phyloP scores from a whole-genome alignment of 176 grass and related monocot genomes.

The Aegilops longissima region DNA sequence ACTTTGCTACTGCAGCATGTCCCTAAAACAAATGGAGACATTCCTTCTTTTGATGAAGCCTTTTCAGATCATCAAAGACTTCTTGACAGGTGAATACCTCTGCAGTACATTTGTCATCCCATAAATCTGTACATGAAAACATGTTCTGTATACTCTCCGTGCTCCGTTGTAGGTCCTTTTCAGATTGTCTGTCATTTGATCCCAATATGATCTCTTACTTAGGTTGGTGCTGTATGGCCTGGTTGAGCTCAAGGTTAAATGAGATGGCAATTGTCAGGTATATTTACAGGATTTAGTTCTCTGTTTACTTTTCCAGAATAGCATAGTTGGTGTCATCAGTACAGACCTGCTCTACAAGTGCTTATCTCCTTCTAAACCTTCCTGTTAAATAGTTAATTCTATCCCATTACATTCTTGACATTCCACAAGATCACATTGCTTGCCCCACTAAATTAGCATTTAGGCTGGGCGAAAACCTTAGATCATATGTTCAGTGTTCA shows the following conservation, averaged over 20 bases:
- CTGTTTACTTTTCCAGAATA: not conserved
- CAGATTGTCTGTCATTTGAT: not conserved
- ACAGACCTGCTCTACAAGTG: not conserved
- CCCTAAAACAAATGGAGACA: slow-evolving; percentile 76
- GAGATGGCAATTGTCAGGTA: slow-evolving; percentile 98
- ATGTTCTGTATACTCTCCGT: no score
- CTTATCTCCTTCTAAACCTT: not conserved
- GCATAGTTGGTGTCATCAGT: not conserved
- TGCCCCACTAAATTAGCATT: no score
- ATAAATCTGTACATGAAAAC: not conserved
- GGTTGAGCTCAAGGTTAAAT: slow-evolving; percentile 80
- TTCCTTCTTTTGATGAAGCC: slow-evolving; percentile 89
- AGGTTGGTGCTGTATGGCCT: slow-evolving; percentile 82
- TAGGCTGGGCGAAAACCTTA: no score
- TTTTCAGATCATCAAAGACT: slow-evolving; percentile 92
- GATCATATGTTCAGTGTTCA: no score
- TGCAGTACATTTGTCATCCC: not conserved
- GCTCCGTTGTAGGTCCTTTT: not conserved
- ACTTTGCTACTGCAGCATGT: slow-evolving; percentile 62
- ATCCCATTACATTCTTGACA: no score
- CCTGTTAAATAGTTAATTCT: slow-evolving; percentile 49
- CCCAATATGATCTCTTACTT: slow-evolving; percentile 6
- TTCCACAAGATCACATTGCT: no score
- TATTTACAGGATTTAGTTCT: not conserved
- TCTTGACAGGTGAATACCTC: slow-evolving; percentile 57